Conservation (phyloP, 345 rosid species). For the Mangifera indica region DNA sequence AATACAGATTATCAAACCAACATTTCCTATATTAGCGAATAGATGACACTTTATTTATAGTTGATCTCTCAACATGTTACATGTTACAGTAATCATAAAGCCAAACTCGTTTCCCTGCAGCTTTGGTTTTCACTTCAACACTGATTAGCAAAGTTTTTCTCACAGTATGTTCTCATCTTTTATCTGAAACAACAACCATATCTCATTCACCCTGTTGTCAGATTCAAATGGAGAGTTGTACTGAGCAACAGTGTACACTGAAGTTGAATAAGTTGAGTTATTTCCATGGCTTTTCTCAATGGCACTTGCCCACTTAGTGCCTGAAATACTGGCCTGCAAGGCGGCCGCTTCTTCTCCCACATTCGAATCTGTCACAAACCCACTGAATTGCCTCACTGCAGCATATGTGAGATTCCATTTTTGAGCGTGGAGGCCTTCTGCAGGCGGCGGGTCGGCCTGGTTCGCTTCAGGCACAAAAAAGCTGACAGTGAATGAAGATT, state of each 20-base stretch:
- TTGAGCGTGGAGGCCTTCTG: slow-evolving; percentile 69
- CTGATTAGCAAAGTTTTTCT: not conserved
- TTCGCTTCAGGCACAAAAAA: slow-evolving; percentile 76
- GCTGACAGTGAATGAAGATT: slow-evolving; percentile 72
- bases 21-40: not conserved
- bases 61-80: not conserved
- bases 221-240: slow-evolving; percentile 88
- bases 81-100: not conserved
- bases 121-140: not conserved
- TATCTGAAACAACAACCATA: slow-evolving; percentile 57
- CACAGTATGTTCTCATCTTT: slow-evolving; percentile 22
- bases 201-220: slow-evolving; percentile 69
- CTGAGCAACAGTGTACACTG: slow-evolving; percentile 71
- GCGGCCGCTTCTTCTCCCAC: slow-evolving; percentile 79
- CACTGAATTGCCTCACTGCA: slow-evolving; percentile 73
- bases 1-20: not conserved
- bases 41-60: not conserved
- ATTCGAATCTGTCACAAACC: slow-evolving; percentile 57
- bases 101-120: not conserved
- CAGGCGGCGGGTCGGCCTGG: slow-evolving; percentile 76
- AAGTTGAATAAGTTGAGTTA: slow-evolving; percentile 22
- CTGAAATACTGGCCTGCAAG: slow-evolving; percentile 56
- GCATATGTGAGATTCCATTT: slow-evolving; percentile 50
- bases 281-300: slow-evolving; percentile 45
- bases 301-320: slow-evolving; percentile 59